Conservation (phyloP, 805 yeast genomes). For the Barnettozyma wickerhamii region DNA sequence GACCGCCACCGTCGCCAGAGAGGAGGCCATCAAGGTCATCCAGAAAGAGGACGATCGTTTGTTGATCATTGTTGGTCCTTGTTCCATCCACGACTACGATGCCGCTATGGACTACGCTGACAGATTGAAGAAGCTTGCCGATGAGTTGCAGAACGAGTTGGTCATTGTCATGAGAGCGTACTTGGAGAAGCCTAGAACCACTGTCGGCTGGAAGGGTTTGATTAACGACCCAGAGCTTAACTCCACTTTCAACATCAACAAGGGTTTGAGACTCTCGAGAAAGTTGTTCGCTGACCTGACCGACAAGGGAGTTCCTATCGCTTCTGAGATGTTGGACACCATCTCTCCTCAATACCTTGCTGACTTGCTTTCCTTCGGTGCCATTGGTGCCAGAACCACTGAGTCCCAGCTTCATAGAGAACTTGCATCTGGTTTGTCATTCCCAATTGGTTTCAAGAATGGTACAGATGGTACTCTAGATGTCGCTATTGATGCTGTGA, state of each 20-base stretch:
- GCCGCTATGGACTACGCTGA: slow-evolving; percentile 87
- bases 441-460: slow-evolving; percentile 98
- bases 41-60: slow-evolving; percentile 77
- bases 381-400: slow-evolving; percentile 98
- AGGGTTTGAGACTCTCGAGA: slow-evolving; percentile 86
- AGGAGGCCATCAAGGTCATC: slow-evolving; percentile 70
- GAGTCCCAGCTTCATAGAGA: slow-evolving; percentile 98
- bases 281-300: slow-evolving; percentile 81
- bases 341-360: slow-evolving; percentile 94
- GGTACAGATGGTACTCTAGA: slow-evolving; percentile 95
- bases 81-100: slow-evolving; percentile 89
- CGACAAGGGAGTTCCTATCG: slow-evolving; percentile 79
- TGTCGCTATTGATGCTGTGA: slow-evolving; percentile 92
- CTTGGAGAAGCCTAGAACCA: slow-evolving; percentile 97
- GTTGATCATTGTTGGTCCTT: slow-evolving; percentile 90
- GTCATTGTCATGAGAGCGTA: slow-evolving; percentile 95
- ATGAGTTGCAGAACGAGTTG: slow-evolving; percentile 70
- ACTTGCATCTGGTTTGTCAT: slow-evolving; percentile 94
- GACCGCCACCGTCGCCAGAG: slow-evolving; percentile 74
- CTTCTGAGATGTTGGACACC: slow-evolving; percentile 97
- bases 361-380: slow-evolving; percentile 90
- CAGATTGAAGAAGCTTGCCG: slow-evolving; percentile 60
- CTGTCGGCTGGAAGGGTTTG: slow-evolving; percentile 99
- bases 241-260: slow-evolving; percentile 89
- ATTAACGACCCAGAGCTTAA: slow-evolving; percentile 96